These are phyloP conservation scores for Candida tibetensis DNA, from an alignment of 805 yeast genomes.

Conservation along the genomic window DNA sequence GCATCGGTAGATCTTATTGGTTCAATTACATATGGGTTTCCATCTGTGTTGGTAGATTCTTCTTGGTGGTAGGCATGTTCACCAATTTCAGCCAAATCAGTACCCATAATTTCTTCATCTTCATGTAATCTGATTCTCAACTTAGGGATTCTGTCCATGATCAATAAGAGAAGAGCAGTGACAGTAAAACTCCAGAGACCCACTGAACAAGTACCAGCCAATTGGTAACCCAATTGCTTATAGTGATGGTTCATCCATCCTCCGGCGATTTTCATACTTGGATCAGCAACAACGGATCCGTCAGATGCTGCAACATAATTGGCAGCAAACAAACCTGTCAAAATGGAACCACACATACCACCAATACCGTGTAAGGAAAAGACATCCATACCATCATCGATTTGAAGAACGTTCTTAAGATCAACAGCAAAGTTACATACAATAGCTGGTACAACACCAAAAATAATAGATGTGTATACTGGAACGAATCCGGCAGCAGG, in stretches of 20 bases:
- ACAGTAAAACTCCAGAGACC: slow-evolving; percentile 74
- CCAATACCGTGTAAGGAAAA: slow-evolving; percentile 94
- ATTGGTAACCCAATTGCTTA: slow-evolving; percentile 82
- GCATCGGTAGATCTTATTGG: slow-evolving; percentile 66
- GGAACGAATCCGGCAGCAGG: slow-evolving; percentile 98
- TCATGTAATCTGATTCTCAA: slow-evolving; percentile 77
- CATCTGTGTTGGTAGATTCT: slow-evolving; percentile 22
- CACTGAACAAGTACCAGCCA: slow-evolving; percentile 71
- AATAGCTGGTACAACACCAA: slow-evolving; percentile 74
- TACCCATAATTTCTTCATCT: slow-evolving; percentile 85
- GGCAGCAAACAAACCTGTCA: slow-evolving; percentile 92
- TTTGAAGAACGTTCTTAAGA: slow-evolving; percentile 62
- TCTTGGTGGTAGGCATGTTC: slow-evolving; percentile 77
- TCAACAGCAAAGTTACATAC: slow-evolving; percentile 86
- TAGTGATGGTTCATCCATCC: slow-evolving; percentile 89
- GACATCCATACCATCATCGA: slow-evolving; percentile 95
- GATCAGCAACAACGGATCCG: slow-evolving; percentile 47
- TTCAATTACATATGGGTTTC: slow-evolving; percentile 62
- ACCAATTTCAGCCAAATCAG: slow-evolving; percentile 88
- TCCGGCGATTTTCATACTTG: slow-evolving; percentile 50
- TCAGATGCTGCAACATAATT: slow-evolving; percentile 85
- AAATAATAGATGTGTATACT: slow-evolving; percentile 79
- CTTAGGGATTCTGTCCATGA: slow-evolving; percentile 75
- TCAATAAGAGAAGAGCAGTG: slow-evolving; percentile 63
- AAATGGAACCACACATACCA: slow-evolving; percentile 76